Conservation (phyloP, 345 rosid species). For the Murraya koenigii region DNA sequence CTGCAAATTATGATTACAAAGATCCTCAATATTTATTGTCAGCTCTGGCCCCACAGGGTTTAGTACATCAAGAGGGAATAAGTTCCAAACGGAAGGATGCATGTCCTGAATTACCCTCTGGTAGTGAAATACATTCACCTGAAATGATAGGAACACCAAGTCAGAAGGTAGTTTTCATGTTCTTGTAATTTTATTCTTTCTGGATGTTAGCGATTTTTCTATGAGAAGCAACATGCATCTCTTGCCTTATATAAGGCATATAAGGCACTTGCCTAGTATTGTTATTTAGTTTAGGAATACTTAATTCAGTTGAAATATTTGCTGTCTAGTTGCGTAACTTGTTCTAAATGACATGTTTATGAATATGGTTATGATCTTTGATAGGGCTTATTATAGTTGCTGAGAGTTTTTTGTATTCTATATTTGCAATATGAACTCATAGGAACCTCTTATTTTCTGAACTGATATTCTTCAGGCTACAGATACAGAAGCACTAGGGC, state of each 20-base stretch:
- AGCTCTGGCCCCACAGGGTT: conserved; percentile 24
- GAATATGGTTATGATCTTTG: background rate
- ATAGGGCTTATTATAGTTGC: background rate
- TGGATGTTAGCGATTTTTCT: background rate
- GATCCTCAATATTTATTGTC: conserved; percentile 29
- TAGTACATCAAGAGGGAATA: conserved; percentile 15
- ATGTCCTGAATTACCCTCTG: conserved; percentile 12
- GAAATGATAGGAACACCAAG: conserved; percentile 23
- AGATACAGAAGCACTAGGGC: conserved; percentile 72
- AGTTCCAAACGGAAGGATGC: conserved; percentile 25
- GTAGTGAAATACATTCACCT: conserved; percentile 23
- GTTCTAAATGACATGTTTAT: background rate
- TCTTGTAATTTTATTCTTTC: background rate
- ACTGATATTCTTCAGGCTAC: conserved; percentile 36
- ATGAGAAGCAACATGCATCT: background rate
- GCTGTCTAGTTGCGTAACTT: background rate
- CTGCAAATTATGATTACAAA: conserved; percentile 27
- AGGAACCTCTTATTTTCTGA: background rate
- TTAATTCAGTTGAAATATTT: background rate
- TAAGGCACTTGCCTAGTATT: background rate
- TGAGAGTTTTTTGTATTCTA: background rate
- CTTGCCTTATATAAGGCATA: background rate
- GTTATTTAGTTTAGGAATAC: background rate
- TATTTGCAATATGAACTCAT: background rate
- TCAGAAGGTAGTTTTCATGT: conserved; percentile 27